Percentiles rank a stretch among this genome's conserved stretches.
phyloP scores from a whole-genome alignment of 78 protist genomes.

The Dictyostelium firmibasis region DNA sequence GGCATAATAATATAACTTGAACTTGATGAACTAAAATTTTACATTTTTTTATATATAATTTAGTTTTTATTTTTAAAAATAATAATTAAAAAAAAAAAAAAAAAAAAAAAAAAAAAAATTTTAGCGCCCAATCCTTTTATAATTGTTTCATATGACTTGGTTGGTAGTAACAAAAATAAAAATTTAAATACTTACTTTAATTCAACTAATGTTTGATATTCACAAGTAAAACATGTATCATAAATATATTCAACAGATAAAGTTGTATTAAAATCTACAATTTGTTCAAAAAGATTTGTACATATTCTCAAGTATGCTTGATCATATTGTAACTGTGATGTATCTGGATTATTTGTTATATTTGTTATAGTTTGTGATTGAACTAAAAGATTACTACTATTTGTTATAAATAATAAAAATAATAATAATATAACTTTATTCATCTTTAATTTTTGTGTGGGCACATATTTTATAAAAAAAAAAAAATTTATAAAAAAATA shows the following conservation, averaged over 20 bases:
- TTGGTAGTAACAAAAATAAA: too few relatives aligned
- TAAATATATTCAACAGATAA: background rate
- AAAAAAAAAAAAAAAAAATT: background rate
- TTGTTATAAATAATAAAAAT: too few relatives aligned
- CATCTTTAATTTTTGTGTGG: background rate
- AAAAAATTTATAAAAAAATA: too few relatives aligned
- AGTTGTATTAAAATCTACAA: background rate
- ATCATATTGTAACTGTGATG: background rate
- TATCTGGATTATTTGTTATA: background rate
- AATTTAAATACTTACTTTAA: slow-evolving; percentile 18
- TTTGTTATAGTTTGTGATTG: background rate
- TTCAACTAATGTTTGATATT: slow-evolving; percentile 7
- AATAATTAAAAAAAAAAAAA: too few relatives aligned
- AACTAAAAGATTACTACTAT: background rate
- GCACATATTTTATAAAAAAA: background rate
- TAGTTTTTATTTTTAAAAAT: too few relatives aligned
- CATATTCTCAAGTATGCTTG: background rate
- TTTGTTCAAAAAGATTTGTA: slow-evolving; percentile 9
- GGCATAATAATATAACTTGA: slow-evolving; percentile 9
- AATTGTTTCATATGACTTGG: background rate
- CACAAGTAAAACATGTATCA: slow-evolving; percentile 46
- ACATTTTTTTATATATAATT: too few relatives aligned
- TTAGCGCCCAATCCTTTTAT: background rate
- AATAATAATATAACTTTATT: too few relatives aligned
- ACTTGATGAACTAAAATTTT: background rate